Evolutionary conservation across 768 basidiomycete genomes (phyloP), one percentile per base, ranked within the genome.

Genomic region (Podaxis mareebaensis): DNA sequence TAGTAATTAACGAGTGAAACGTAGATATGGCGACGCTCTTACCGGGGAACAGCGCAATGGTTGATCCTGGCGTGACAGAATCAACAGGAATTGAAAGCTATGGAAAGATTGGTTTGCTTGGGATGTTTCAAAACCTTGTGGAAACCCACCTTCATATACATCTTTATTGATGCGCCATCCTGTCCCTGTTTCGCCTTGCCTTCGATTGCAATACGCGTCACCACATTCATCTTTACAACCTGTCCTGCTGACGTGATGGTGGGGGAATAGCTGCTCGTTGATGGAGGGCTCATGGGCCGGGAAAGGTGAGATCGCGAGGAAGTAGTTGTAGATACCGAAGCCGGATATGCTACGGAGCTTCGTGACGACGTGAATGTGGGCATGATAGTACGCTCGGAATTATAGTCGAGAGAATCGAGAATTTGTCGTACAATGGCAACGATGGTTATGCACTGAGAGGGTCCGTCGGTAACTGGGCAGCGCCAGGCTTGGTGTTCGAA

Each of bases 1-100:
- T 36, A 15, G 51, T 39, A 6, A 38, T 44, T 33, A 20, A 52
- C 36, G 17, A 12, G 46, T 24, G 30, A 64, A 28, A 24, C 36
- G n/a, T 30, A 28, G 13, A 51, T 55, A 51, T 52, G 30, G 36
- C 6, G 48, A 53, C 17, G 28, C 28, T 74, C 80, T 62, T 62
- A 88, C 91, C 91, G 66, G 87, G 85, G 72, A 93, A 92, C 6
- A 93, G 74, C 6, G 91, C 84, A 38, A 93, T 77, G 1, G 86
- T 86, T 7, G 83, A 81, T 36, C 89, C 90, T n/a, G 90, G 87
- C 22, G 79, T 80, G 7, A 88, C 76, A 57, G 73, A 82, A 53
- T 92, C 90, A 60, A 86, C 69, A n/a, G 90, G 89, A 22, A 93
- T 66, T 26, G 89, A 80, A 59, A 92, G 79, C 90, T 90, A 69